Percentiles rank a stretch among this genome's conserved stretches.
Conservation (phyloP, 2,329 filamentous ascomycete genomes). For the Colletotrichum sp. region DNA sequence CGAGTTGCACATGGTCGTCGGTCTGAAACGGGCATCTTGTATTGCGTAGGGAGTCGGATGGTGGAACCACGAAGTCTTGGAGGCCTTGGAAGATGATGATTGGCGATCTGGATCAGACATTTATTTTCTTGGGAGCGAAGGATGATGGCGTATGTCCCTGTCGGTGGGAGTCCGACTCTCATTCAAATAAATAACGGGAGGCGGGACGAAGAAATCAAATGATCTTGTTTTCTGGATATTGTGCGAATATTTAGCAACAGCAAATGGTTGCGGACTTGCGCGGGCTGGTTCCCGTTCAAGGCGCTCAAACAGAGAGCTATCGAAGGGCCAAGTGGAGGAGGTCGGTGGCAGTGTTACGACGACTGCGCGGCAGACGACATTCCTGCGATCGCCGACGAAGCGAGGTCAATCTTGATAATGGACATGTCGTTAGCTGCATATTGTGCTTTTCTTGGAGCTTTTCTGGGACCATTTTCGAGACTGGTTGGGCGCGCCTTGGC, state of each 20-base stretch:
- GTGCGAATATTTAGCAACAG: neutral
- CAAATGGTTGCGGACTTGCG: neutral
- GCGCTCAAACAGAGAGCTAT: neutral
- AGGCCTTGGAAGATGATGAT: neutral
- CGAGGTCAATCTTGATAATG: constrained; percentile 11
- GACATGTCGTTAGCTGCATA: constrained; percentile 9
- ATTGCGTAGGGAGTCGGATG: neutral
- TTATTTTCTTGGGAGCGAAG: neutral
- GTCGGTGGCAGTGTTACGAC: constrained; percentile 15
- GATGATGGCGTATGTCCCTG: neutral
- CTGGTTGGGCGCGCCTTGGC: neutral
- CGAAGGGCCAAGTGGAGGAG: constrained; percentile 1
- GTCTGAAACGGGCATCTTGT: constrained; percentile 1
- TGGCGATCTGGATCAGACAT: neutral
- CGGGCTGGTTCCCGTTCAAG: neutral
- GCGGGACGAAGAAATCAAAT: neutral
- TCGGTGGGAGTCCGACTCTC: neutral
- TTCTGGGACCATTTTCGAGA: neutral
- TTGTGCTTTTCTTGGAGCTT: constrained; percentile 9
- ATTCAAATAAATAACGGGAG: neutral
- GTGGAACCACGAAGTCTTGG: constrained; percentile 2
- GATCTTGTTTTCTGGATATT: neutral
- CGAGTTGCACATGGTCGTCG: neutral
- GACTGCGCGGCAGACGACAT: constrained; percentile 1
- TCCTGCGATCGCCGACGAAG: constrained; percentile 2